Evolutionary conservation across 202 grass and related monocot species (phyloP).

Genomic region (Cymbopogon flexuosus): DNA sequence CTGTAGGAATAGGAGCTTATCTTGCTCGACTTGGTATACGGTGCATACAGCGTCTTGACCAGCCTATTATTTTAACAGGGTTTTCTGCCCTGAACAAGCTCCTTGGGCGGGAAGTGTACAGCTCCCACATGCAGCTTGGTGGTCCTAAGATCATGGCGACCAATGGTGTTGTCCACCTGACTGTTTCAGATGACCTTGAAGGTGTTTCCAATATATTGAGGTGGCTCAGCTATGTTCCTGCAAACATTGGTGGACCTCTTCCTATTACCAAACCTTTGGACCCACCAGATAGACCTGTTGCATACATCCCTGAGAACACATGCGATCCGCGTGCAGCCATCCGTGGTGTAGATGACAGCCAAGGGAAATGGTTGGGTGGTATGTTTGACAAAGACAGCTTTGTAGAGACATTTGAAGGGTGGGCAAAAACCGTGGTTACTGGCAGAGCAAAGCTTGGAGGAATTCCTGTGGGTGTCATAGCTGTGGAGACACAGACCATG

Average conservation of each 20-base stretch:
- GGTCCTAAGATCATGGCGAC: constrained; percentile 84
- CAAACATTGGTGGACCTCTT: constrained; percentile 64
- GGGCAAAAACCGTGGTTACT: constrained; percentile 78
- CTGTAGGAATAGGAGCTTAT: constrained; percentile 78
- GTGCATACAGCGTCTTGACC: constrained; percentile 76
- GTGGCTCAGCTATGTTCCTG: constrained; percentile 86
- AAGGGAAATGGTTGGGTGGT: constrained; percentile 70
- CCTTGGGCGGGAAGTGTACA: constrained; percentile 80
- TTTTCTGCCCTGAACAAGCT: constrained; percentile 76
- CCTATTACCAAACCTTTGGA: constrained; percentile 64
- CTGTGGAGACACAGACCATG: constrained; percentile 77
- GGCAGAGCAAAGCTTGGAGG: constrained; percentile 80
- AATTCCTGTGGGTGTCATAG: constrained; percentile 75
- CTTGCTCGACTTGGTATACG: constrained; percentile 80
- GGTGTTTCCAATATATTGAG: constrained; percentile 65
- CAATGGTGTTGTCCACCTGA: constrained; percentile 78
- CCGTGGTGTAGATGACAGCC: constrained; percentile 45
- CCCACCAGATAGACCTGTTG: constrained; percentile 53
- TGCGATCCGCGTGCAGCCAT: constrained; percentile 74
- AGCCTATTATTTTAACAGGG: constrained; percentile 71
- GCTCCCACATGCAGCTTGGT: constrained; percentile 82
- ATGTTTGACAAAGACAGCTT: constrained; percentile 82
- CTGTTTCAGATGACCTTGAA: constrained; percentile 72
- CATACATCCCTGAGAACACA: constrained; percentile 64
- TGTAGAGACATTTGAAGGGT: constrained; percentile 79